A percentile compares a stretch with the other conserved stretches of the same genome.
Conservation (phyloP, 306 rosid species). For the Acacia crassicarpa region DNA sequence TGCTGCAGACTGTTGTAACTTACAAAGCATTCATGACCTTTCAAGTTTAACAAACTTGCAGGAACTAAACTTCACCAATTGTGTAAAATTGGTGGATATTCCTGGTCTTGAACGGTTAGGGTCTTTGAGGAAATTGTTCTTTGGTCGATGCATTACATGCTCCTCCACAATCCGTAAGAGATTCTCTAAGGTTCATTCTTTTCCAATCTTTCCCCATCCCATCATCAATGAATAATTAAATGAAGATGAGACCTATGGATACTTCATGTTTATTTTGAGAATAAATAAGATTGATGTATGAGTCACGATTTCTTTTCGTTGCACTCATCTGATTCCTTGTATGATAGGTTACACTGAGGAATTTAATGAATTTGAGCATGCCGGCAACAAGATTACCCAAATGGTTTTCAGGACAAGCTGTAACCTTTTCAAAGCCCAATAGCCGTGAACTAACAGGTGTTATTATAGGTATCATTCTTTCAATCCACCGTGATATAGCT, state of each 20-base stretch:
- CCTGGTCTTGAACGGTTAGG: conserved; percentile 65
- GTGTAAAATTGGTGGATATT: conserved; percentile 53
- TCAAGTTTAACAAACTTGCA: conserved; percentile 48
- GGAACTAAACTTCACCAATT: conserved; percentile 54
- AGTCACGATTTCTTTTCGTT: not conserved
- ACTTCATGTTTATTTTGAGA: not conserved
- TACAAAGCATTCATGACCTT: conserved; percentile 50
- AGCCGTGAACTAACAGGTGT: conserved; percentile 45
- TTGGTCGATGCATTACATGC: conserved; percentile 57
- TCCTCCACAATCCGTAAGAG: conserved; percentile 38
- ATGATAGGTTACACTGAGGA: conserved; percentile 53
- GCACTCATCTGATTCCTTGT: not conserved
- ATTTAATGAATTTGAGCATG: conserved; percentile 50
- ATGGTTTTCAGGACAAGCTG: conserved; percentile 50
- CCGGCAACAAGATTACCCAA: conserved; percentile 61
- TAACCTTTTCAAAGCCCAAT: conserved; percentile 42
- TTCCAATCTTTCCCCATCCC: not conserved
- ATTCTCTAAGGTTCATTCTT: conserved; percentile 54
- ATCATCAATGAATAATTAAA: not conserved
- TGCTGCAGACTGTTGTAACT: conserved; percentile 45
- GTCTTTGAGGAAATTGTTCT: conserved; percentile 51
- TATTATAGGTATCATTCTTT: conserved; percentile 45
- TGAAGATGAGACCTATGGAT: not conserved
- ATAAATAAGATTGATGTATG: not conserved
- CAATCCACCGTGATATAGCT: conserved; percentile 41